Conservation (phyloP, 768 basidiomycete species). For the Lactarius indigo region DNA sequence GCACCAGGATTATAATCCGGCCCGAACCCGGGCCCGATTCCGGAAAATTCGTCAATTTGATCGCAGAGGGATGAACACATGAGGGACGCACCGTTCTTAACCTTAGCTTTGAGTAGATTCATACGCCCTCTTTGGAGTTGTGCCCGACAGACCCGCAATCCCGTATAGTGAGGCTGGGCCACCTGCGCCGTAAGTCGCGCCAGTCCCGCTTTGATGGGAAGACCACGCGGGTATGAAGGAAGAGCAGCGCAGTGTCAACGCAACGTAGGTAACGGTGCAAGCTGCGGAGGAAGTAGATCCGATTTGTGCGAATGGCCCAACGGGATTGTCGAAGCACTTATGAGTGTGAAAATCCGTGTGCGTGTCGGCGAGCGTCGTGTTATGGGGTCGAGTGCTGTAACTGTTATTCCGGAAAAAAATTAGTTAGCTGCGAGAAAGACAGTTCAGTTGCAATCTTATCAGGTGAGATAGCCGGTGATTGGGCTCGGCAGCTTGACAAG, state of each 20-base stretch:
- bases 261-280: slow-evolving; percentile 82
- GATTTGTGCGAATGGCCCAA: slow-evolving; percentile 95
- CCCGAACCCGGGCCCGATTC: slow-evolving; percentile 67
- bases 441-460: neutral
- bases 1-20: slow-evolving; percentile 85
- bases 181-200: slow-evolving; percentile 93
- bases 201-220: slow-evolving; percentile 89
- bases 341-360: slow-evolving; percentile 61
- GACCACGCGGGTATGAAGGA: slow-evolving; percentile 90
- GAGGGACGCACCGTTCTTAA: slow-evolving; percentile 46
- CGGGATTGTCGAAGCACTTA: slow-evolving; percentile 70
- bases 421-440: neutral
- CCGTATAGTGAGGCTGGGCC: slow-evolving; percentile 96
- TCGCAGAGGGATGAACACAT: neutral
- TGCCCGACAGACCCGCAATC: slow-evolving; percentile 80
- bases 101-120: slow-evolving; percentile 78
- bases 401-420: slow-evolving; percentile 94
- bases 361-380: slow-evolving; percentile 75
- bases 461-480: neutral
- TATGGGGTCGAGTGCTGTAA: slow-evolving; percentile 57
- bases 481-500: neutral
- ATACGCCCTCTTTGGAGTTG: slow-evolving; percentile 90
- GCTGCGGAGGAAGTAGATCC: slow-evolving; percentile 82
- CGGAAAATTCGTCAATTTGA: neutral
- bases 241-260: slow-evolving; percentile 88